phyloP scores from a whole-genome alignment of 208 protist species.

The Trypanosomatidae sp. region DNA sequence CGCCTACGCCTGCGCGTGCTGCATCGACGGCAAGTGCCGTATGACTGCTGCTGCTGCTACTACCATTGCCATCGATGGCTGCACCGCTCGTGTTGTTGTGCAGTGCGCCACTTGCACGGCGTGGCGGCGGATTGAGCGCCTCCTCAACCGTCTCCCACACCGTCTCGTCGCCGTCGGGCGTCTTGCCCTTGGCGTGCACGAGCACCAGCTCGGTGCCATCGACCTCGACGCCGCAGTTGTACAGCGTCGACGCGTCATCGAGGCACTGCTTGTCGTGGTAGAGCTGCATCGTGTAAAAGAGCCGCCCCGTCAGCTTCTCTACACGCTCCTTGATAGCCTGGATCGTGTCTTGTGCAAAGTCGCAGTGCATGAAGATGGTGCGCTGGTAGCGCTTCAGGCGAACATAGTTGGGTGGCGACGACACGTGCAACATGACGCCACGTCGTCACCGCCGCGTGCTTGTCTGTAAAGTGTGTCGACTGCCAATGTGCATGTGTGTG shows the following conservation, averaged over 20 bases:
- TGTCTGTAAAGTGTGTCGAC: too few species aligned
- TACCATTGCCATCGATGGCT: too few species aligned
- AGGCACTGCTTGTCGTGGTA: constrained; percentile 67
- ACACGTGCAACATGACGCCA: too few species aligned
- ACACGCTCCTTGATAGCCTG: constrained; percentile 84
- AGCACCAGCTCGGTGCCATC: constrained; percentile 77
- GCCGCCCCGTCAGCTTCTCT: constrained; percentile 69
- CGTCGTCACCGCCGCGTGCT: too few species aligned
- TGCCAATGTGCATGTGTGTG: too few species aligned
- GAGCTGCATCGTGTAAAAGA: constrained; percentile 64
- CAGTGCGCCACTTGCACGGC: too few species aligned
- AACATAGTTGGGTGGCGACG: constrained; percentile 64
- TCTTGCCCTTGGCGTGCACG: constrained; percentile 52
- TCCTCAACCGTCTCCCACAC: constrained; percentile 71
- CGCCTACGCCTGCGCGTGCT: too few species aligned
- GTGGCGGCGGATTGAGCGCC: constrained; percentile 12
- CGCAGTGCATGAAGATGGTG: constrained; percentile 83
- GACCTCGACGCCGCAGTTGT: constrained; percentile 57
- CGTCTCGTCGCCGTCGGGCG: constrained; percentile 33
- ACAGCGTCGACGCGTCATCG: constrained; percentile 64
- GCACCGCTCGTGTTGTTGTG: too few species aligned
- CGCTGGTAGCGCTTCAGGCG: constrained; percentile 61
- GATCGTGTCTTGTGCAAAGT: constrained; percentile 83
- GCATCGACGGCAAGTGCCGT: too few species aligned
- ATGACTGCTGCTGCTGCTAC: too few species aligned